Percentiles rank a stretch among this genome's conserved stretches.
Conservation (phyloP, 2,329 filamentous ascomycete genomes). For the Alternaria novae-zelandiae region DNA sequence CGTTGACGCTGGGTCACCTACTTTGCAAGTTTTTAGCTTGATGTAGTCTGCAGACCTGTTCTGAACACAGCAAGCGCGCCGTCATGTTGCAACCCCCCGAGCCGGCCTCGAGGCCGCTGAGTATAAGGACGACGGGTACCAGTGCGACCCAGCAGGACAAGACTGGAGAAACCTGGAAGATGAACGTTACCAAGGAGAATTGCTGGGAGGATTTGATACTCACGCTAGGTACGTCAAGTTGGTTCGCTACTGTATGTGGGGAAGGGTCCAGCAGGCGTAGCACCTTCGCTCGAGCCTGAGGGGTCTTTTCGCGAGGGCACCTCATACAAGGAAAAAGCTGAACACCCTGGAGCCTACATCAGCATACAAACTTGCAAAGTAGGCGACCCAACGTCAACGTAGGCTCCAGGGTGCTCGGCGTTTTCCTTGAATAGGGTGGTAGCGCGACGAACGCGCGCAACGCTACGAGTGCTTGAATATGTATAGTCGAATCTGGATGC, state of each 20-base stretch:
- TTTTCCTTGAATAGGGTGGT: too few species aligned
- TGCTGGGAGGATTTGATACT: constrained; percentile 58
- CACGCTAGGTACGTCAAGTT: constrained; percentile 47
- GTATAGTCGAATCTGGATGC: not conserved
- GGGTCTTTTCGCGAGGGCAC: too few species aligned
- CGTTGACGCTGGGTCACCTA: too few species aligned
- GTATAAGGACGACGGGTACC: constrained; percentile 44
- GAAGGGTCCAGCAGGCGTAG: not conserved
- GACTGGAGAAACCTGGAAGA: constrained; percentile 53
- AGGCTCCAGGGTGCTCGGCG: too few species aligned
- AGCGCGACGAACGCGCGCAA: not conserved
- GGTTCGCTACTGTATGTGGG: not conserved
- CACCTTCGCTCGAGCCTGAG: too few species aligned
- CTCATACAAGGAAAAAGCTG: too few species aligned
- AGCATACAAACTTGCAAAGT: too few species aligned
- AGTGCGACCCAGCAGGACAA: constrained; percentile 48
- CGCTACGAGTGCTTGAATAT: not conserved
- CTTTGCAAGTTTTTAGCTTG: too few species aligned
- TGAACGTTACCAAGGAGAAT: constrained; percentile 48
- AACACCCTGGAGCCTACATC: too few species aligned
- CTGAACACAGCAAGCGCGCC: constrained; percentile 23
- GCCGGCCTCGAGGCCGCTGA: constrained; percentile 39
- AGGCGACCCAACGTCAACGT: too few species aligned
- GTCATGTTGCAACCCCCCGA: constrained; percentile 38
- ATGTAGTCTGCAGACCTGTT: too few species aligned